Conservation (phyloP, 352 stramenopile species). For the Globisporangium yorkense region DNA sequence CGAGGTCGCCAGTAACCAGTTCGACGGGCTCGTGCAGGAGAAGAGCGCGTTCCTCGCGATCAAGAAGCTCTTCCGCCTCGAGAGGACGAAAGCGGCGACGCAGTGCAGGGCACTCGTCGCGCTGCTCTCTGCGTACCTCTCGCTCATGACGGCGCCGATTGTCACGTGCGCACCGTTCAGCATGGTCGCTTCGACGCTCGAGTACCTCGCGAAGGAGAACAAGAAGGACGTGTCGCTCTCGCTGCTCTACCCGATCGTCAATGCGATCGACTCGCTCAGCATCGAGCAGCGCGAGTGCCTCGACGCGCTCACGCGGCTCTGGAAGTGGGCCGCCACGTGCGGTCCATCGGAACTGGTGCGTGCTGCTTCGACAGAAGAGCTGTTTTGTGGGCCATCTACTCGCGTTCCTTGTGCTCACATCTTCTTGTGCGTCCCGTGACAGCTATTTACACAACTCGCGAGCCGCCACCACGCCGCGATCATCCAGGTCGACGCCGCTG, state of each 20-base stretch:
- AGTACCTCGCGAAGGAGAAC: conserved; percentile 41
- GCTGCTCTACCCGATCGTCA: conserved; percentile 63
- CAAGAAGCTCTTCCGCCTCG: conserved; percentile 44
- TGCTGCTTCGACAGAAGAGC: not conserved
- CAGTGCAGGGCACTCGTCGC: conserved; percentile 35
- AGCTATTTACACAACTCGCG: conserved; percentile 40
- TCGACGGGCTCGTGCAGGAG: conserved; percentile 54
- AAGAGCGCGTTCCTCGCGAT: conserved; percentile 43
- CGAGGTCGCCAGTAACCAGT: conserved; percentile 54
- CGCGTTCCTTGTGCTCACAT: not conserved
- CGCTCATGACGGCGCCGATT: conserved; percentile 34
- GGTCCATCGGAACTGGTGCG: conserved; percentile 40
- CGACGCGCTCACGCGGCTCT: conserved; percentile 53
- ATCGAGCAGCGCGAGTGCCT: conserved; percentile 72
- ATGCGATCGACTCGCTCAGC: conserved; percentile 58
- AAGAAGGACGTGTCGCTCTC: conserved; percentile 21
- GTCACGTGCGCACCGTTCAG: conserved; percentile 40
- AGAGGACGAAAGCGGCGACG: conserved; percentile 21
- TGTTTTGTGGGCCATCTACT: no score
- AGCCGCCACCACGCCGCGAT: conserved; percentile 30
- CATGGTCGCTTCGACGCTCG: conserved; percentile 56
- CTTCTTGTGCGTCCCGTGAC: not conserved
- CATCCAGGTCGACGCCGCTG: conserved; percentile 24
- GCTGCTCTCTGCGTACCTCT: conserved; percentile 42
- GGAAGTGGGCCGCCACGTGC: conserved; percentile 31